A percentile compares a stretch with the other conserved stretches of the same genome.
phyloP scores from a whole-genome alignment of 2,329 filamentous ascomycete genomes.

The Epichloe aotearoae region DNA sequence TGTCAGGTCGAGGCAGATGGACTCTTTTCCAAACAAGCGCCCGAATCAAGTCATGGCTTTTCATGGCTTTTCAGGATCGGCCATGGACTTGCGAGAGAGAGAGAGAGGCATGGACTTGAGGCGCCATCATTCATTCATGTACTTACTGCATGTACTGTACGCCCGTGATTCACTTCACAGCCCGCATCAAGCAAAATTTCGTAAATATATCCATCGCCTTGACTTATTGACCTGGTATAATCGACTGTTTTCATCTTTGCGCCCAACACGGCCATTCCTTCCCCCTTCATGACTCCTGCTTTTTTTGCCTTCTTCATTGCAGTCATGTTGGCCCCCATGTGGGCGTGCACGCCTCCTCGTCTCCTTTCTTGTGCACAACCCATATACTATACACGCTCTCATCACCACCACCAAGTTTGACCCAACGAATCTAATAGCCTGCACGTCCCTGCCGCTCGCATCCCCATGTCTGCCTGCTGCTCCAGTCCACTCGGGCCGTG shows the following conservation, averaged over 20 bases:
- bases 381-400: neutral
- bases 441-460: neutral
- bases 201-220: neutral
- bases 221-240: slow-evolving; percentile 1
- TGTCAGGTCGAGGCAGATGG: too few species aligned
- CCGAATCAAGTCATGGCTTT: too few species aligned
- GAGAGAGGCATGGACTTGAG: too few species aligned
- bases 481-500: too few species aligned
- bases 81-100: too few species aligned
- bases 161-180: too few species aligned
- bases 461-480: too few species aligned
- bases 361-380: neutral
- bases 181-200: neutral
- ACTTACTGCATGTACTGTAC: too few species aligned
- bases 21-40: too few species aligned
- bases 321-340: neutral
- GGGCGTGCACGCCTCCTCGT: neutral
- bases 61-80: too few species aligned
- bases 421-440: neutral
- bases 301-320: neutral
- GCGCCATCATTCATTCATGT: too few species aligned
- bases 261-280: neutral
- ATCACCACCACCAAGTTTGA: neutral
- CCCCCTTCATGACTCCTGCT: neutral
- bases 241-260: neutral